phyloP scores from a whole-genome alignment of 2,329 filamentous ascomycete species.

The Ceratocystis diversiconidia region DNA sequence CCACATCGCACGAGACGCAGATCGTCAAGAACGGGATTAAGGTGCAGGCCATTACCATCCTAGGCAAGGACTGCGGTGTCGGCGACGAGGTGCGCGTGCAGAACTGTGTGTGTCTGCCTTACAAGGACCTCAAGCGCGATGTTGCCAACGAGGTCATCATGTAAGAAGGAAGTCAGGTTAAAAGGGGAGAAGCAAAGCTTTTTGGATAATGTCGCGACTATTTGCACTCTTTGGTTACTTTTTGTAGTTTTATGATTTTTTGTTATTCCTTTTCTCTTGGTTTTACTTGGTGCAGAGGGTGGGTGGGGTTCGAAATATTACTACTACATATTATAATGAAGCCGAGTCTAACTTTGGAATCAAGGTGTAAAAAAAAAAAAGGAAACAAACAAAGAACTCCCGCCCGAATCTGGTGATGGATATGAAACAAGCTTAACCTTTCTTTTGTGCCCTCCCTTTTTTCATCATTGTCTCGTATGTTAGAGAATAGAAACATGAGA shows the following conservation, averaged over 20 bases:
- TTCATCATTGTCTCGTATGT: not conserved
- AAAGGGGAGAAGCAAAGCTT: not conserved
- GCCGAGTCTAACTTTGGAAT: not conserved
- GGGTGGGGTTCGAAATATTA: not conserved
- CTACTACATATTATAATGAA: conserved; percentile 8
- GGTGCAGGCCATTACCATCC: conserved; percentile 93
- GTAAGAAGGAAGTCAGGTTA: conserved; percentile 35
- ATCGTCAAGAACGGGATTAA: conserved; percentile 97
- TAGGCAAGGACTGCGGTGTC: conserved; percentile 90
- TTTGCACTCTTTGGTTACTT: not conserved
- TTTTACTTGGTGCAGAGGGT: not conserved
- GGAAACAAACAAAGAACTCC: not conserved
- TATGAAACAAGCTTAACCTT: conserved; percentile 4
- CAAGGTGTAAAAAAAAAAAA: no score
- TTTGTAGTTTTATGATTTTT: not conserved
- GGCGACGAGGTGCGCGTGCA: conserved; percentile 91
- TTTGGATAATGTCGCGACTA: conserved; percentile 1
- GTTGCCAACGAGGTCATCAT: conserved; percentile 84
- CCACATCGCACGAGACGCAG: conserved; percentile 78
- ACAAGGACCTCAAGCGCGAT: conserved; percentile 96
- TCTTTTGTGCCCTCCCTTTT: not conserved
- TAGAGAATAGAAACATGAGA: not conserved
- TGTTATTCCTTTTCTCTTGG: not conserved
- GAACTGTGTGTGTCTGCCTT: conserved; percentile 94
- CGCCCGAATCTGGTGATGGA: conserved; percentile 2